Percentiles rank a stretch among this genome's conserved stretches.
phyloP scores from a whole-genome alignment of 108 stramenopile species.

The Schizochytrium sp. region DNA sequence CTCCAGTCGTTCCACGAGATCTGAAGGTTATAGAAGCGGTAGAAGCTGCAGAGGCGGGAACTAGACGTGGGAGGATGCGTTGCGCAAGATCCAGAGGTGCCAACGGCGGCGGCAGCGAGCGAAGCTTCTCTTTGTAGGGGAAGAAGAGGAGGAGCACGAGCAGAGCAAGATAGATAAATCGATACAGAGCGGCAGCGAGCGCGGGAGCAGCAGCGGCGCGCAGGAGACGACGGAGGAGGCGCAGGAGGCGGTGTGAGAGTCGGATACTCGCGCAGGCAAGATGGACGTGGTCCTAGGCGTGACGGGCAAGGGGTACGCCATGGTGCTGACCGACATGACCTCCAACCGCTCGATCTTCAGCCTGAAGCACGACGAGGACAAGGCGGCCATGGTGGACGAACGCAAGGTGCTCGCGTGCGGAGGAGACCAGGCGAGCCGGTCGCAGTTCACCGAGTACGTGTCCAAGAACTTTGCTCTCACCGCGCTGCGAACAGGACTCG shows the following conservation, averaged over 20 bases:
- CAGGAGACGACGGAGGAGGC: no score
- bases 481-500: slow-evolving; percentile 47
- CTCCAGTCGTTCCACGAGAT: no score
- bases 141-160: no score
- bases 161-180: no score
- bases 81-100: no score
- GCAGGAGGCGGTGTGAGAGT: background rate
- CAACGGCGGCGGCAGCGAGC: no score
- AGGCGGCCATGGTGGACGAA: slow-evolving; percentile 3
- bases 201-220: no score
- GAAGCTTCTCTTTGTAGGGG: no score
- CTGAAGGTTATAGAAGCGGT: no score
- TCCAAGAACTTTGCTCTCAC: slow-evolving; percentile 49
- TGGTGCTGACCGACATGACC: slow-evolving; percentile 4
- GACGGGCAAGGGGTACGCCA: background rate
- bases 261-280: background rate
- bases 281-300: slow-evolving; percentile 3
- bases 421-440: background rate
- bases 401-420: slow-evolving; percentile 18
- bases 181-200: no score
- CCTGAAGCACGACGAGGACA: slow-evolving; percentile 13
- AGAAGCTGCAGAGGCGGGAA: no score
- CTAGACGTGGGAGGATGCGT: no score
- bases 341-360: background rate
- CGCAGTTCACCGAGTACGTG: slow-evolving; percentile 46